A percentile compares a stretch with the other conserved stretches of the same genome.
Conservation (phyloP, 2,329 filamentous ascomycete genomes). For the Aspergillus sp. region DNA sequence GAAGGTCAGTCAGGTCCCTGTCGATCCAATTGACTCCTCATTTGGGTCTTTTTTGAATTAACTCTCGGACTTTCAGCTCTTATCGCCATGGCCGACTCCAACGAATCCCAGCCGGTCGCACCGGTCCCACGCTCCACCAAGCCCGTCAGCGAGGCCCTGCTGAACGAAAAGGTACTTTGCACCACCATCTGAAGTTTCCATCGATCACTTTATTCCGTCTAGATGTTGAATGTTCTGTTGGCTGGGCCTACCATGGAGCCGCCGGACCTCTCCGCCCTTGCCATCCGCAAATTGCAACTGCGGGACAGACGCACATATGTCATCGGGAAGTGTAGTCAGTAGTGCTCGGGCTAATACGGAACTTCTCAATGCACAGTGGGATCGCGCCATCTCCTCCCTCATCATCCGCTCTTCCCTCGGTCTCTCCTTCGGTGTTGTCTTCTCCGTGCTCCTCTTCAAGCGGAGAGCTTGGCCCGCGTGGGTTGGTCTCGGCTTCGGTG, state of each 20-base stretch:
- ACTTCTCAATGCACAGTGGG: slow-evolving; percentile 67
- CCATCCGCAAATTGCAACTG: neutral
- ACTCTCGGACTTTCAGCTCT: slow-evolving; percentile 21
- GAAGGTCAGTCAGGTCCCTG: slow-evolving; percentile 17
- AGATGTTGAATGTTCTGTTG: neutral
- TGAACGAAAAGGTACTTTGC: slow-evolving; percentile 90
- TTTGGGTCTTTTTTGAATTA: slow-evolving; percentile 10
- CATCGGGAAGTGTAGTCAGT: neutral
- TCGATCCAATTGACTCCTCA: neutral
- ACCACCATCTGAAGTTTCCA: neutral
- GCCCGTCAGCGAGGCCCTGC: slow-evolving; percentile 93
- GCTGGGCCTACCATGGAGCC: neutral
- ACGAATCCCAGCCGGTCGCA: slow-evolving; percentile 61
- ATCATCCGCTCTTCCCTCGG: slow-evolving; percentile 96
- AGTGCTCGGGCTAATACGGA: slow-evolving; percentile 19
- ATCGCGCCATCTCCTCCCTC: slow-evolving; percentile 95
- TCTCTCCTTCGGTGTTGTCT: slow-evolving; percentile 95
- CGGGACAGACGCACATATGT: slow-evolving; percentile 1
- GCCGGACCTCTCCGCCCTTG: neutral
- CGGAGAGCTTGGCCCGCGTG: slow-evolving; percentile 97
- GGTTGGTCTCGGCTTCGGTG: slow-evolving; percentile 90
- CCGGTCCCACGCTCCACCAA: slow-evolving; percentile 69
- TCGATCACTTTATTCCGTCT: neutral
- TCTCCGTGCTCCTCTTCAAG: slow-evolving; percentile 98
- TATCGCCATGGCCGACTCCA: slow-evolving; percentile 58